These are phyloP conservation scores for Leptosphaerulina australis DNA, from an alignment of 2,329 filamentous ascomycete genomes.

Conservation along the genomic window DNA sequence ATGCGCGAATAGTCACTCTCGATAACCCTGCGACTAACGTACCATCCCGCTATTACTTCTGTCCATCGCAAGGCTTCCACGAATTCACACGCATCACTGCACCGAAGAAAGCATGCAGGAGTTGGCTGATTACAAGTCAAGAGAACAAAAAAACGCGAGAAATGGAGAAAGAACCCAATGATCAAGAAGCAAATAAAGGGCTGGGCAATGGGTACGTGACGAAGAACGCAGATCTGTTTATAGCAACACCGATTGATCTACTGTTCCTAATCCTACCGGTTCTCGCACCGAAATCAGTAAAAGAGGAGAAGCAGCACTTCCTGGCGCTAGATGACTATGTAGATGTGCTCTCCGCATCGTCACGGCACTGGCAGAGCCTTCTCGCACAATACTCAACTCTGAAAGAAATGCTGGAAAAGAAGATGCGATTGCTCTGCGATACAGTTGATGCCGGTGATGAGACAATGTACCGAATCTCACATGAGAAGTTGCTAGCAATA, in stretches of 20 bases:
- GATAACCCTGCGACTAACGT: conserved; percentile 59
- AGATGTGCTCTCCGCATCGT: conserved; percentile 63
- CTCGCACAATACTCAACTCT: conserved; percentile 52
- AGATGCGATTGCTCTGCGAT: conserved; percentile 77
- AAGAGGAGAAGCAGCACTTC: conserved; percentile 66
- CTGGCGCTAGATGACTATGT: conserved; percentile 74
- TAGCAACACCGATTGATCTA: conserved; percentile 84
- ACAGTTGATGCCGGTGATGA: conserved; percentile 83
- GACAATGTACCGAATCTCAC: conserved; percentile 79
- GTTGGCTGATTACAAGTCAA: conserved; percentile 57
- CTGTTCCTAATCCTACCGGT: conserved; percentile 82
- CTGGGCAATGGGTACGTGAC: conserved; percentile 60
- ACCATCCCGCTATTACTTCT: conserved; percentile 63
- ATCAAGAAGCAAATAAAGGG: not conserved
- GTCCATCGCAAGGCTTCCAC: conserved; percentile 63
- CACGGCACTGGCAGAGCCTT: conserved; percentile 65
- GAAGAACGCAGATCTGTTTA: conserved; percentile 73
- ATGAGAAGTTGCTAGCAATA: conserved; percentile 69
- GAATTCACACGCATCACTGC: conserved; percentile 65
- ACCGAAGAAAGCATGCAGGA: conserved; percentile 57
- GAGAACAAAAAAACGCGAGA: conserved; percentile 12
- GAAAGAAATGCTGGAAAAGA: conserved; percentile 61
- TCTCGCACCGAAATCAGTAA: conserved; percentile 58
- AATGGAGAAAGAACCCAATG: not conserved
- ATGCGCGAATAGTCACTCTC: conserved; percentile 62